Base-by-base conservation (phyloP, 257 asterid genomes). In the Fraxinus cuspidata region DNA sequence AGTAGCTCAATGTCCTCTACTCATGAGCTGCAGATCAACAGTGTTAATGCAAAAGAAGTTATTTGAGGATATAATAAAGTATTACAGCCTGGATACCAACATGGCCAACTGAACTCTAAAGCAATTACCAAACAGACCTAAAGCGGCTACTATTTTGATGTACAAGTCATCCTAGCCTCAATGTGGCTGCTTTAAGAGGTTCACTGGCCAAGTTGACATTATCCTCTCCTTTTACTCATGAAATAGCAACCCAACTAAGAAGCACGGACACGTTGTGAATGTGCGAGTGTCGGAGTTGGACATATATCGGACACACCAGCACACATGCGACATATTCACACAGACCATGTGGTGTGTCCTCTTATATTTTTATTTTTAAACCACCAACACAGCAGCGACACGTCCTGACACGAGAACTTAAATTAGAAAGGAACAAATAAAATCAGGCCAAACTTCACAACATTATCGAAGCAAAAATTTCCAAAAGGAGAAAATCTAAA, bases 141-240 rank as follows among this genome's bases (percentile, higher is more conserved):
- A 28, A 35, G 34, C 35, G 2, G 27, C 69, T 27, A 63, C 69
- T 11, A 63, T 63, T 71, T n/a, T 25, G 37, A 18, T 72, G 67
- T 75, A 69, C 68, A 70, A 21, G 13, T 16, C 28, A 38, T 73
- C 35, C 35, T 35, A 56, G 56, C 32, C 73, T 71, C 31, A 69
- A 73, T 1, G 29, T 32, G 70, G 53, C 37, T 32, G 75, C 81
- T 77, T 49, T 27, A 42, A 42, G 32, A 64, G 80, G 74, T 70
- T 75, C 78, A 68, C 11, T 51, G 58, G 70, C 69, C 78, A 80
- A 74, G 77, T 64, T 80, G 70, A 44, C 60, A 63, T 74, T 79
- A 77, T 40, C 53, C 44, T 49, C 74, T 81, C 31, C 75, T 69
- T 74, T 35, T 70, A 56, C 65, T 11, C 42, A 47, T 23, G 21